A percentile compares a stretch with the other conserved stretches of the same genome.
Evolutionary conservation across 371 early-diverging fungal genomes (phyloP).

Genomic region (Mycotypha africana): DNA sequence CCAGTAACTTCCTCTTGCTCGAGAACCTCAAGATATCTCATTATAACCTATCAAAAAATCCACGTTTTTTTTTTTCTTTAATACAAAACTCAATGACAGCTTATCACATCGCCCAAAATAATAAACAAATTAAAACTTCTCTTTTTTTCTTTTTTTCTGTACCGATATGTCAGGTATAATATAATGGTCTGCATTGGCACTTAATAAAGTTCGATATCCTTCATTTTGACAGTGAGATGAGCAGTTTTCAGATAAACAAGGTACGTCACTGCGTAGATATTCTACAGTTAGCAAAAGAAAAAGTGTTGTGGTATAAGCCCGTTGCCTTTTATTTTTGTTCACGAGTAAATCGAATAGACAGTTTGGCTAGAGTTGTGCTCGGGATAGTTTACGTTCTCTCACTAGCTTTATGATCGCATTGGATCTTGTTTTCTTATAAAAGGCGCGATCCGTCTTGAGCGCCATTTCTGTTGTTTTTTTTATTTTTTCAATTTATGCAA

Average conservation of each 20-base stretch:
- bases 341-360: background rate
- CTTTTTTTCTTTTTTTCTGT: no score
- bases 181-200: constrained; percentile 40
- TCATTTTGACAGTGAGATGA: constrained; percentile 21
- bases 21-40: constrained; percentile 52
- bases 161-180: constrained; percentile 53
- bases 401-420: constrained; percentile 57
- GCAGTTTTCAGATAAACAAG: constrained; percentile 54
- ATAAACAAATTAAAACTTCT: background rate
- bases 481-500: background rate
- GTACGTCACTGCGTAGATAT: constrained; percentile 61
- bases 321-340: no score
- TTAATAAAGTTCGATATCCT: constrained; percentile 33
- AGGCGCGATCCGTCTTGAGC: constrained; percentile 27
- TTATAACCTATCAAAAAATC: constrained; percentile 36
- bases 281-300: no score
- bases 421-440: constrained; percentile 49
- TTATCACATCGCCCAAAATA: no score
- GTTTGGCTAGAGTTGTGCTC: no score
- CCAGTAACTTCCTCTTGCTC: constrained; percentile 57
- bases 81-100: no score
- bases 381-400: constrained; percentile 57
- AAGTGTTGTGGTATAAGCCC: no score
- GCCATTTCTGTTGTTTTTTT: constrained; percentile 17
- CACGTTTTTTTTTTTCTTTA: no score